Conservation (phyloP, 306 rosid genomes). For the Trichosanthes truncata region DNA sequence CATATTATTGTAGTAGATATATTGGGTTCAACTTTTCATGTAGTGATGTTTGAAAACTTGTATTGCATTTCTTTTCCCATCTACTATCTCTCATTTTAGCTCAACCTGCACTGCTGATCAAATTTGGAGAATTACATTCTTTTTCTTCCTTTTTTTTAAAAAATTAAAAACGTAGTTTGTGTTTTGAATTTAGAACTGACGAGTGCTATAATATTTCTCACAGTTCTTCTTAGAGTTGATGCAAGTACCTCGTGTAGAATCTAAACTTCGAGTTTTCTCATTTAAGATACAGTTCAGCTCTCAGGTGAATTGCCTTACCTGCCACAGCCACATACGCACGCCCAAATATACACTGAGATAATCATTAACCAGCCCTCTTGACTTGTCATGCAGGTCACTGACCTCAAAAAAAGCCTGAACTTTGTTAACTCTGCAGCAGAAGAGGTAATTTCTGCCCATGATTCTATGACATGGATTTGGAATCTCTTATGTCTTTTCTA, state of each 20-base stretch:
- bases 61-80: not conserved
- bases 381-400: slow-evolving; percentile 55
- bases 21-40: not conserved
- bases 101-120: not conserved
- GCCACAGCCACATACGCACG: not conserved
- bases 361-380: not conserved
- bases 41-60: not conserved
- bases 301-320: slow-evolving; percentile 45
- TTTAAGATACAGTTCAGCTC: slow-evolving; percentile 77
- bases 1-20: not conserved
- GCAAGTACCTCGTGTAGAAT: slow-evolving; percentile 88
- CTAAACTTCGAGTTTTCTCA: slow-evolving; percentile 74
- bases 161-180: not conserved
- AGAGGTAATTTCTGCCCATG: slow-evolving; percentile 50
- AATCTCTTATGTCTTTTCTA: slow-evolving; percentile 3
- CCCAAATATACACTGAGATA: not conserved
- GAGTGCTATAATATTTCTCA: not conserved
- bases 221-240: slow-evolving; percentile 78
- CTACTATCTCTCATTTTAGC: not conserved
- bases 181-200: not conserved
- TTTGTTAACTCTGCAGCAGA: slow-evolving; percentile 61
- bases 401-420: slow-evolving; percentile 60
- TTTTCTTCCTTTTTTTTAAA: too few species aligned
- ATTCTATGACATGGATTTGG: not conserved
- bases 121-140: not conserved